A percentile compares a stretch with the other conserved stretches of the same genome.
phyloP scores from a whole-genome alignment of 495 filamentous ascomycete species.

The Daldinia decipiens region DNA sequence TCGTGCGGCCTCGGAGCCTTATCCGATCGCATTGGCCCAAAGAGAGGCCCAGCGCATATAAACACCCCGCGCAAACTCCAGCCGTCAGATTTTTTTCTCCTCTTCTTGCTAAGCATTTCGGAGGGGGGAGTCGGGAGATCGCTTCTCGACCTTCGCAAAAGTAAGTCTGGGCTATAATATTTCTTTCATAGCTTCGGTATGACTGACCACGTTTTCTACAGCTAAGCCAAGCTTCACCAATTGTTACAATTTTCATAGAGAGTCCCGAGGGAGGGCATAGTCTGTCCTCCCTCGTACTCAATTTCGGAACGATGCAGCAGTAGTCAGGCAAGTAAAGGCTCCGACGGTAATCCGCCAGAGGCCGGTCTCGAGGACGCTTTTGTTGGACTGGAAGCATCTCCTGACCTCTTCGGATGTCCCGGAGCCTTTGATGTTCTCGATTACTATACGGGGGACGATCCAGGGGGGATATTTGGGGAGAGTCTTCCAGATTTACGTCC shows the following conservation, averaged over 20 bases:
- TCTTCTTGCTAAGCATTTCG: neutral
- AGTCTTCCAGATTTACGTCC: neutral
- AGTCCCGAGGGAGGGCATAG: constrained; percentile 29
- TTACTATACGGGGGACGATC: constrained; percentile 19
- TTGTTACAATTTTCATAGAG: constrained; percentile 2
- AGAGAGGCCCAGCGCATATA: constrained; percentile 2
- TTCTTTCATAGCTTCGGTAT: neutral
- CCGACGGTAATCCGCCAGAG: neutral
- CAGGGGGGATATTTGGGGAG: neutral
- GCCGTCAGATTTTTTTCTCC: neutral
- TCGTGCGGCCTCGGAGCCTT: constrained; percentile 26
- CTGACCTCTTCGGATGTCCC: neutral
- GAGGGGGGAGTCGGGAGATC: neutral
- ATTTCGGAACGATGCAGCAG: constrained; percentile 32
- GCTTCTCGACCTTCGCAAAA: neutral
- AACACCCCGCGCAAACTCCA: neutral
- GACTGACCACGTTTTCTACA: neutral
- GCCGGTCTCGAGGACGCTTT: constrained; percentile 25
- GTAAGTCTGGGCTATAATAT: neutral
- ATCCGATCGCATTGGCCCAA: constrained; percentile 4
- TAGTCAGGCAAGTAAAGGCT: constrained; percentile 28
- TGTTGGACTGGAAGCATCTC: constrained; percentile 22
- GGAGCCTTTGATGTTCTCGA: constrained; percentile 19
- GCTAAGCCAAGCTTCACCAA: neutral
- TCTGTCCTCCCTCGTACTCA: constrained; percentile 26